A percentile compares a stretch with the other conserved stretches of the same genome.
Conservation (phyloP, 306 rosid species). For the Trichosanthes truncata region DNA sequence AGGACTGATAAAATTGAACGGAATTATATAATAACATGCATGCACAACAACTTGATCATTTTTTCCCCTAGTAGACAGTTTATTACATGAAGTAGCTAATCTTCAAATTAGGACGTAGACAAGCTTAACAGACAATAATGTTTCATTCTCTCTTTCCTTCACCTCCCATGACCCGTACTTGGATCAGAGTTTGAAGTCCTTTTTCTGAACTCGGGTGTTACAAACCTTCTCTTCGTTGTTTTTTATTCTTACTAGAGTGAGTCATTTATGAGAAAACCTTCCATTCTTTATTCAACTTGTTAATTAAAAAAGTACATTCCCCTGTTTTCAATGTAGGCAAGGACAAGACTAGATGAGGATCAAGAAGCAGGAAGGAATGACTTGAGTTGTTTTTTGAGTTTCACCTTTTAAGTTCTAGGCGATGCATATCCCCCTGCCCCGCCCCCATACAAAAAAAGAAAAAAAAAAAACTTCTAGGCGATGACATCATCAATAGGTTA, state of each 20-base stretch:
- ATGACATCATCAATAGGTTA: background rate
- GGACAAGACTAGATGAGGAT: constrained; percentile 13
- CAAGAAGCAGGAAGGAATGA: constrained; percentile 9
- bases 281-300: background rate
- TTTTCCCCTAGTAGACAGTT: background rate
- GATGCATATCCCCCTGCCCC: background rate
- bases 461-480: background rate
- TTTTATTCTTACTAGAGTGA: background rate
- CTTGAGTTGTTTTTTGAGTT: constrained; percentile 1
- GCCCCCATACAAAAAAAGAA: background rate
- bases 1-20: background rate
- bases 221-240: background rate
- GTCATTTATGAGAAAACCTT: background rate
- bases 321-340: constrained; percentile 12
- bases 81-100: background rate
- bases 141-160: background rate
- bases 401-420: background rate
- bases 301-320: constrained; percentile 5
- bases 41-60: background rate
- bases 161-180: background rate
- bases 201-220: background rate
- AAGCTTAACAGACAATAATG: background rate
- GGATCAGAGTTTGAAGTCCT: constrained; percentile 1
- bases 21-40: background rate
- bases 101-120: background rate